Percentiles rank a stretch among this genome's conserved stretches.
These are phyloP conservation scores for Globisporangium viniferum DNA, from an alignment of 352 stramenopile species.

Conservation along the genomic window DNA sequence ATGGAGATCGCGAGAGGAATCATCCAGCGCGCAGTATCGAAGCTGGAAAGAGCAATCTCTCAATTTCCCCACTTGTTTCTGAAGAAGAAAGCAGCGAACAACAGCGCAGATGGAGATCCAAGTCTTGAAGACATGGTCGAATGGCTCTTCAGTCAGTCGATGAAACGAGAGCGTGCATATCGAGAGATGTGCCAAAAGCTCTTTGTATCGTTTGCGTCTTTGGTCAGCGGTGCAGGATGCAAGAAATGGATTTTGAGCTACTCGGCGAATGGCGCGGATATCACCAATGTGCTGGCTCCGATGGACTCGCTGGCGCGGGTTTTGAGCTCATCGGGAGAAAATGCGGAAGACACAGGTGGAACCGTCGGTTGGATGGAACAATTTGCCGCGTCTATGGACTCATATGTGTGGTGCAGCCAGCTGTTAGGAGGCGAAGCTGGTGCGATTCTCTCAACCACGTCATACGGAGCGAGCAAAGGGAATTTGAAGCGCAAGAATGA, in stretches of 20 bases:
- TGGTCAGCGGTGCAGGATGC: slow-evolving; percentile 34
- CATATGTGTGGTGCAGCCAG: slow-evolving; percentile 48
- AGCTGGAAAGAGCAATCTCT: slow-evolving; percentile 55
- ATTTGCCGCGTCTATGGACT: slow-evolving; percentile 54
- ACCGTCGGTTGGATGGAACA: slow-evolving; percentile 61
- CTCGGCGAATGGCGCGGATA: slow-evolving; percentile 5
- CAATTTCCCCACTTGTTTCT: slow-evolving; percentile 51
- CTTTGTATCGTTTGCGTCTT: slow-evolving; percentile 42
- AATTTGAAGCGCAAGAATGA: slow-evolving; percentile 34
- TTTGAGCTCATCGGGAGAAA: neutral
- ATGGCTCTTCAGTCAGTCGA: slow-evolving; percentile 42
- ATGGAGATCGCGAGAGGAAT: slow-evolving; percentile 49
- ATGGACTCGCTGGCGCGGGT: slow-evolving; percentile 36
- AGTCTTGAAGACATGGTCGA: slow-evolving; percentile 18
- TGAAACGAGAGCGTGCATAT: slow-evolving; percentile 34
- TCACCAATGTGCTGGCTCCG: slow-evolving; percentile 43
- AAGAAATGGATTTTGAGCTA: slow-evolving; percentile 59
- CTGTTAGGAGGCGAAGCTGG: slow-evolving; percentile 36
- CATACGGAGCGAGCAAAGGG: slow-evolving; percentile 8
- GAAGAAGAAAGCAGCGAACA: slow-evolving; percentile 6
- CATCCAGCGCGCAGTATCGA: slow-evolving; percentile 57
- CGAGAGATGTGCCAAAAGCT: slow-evolving; percentile 37
- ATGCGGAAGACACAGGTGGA: slow-evolving; percentile 13
- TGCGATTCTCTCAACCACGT: slow-evolving; percentile 16
- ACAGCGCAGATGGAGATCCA: slow-evolving; percentile 18